Conservation (phyloP, 2,329 filamentous ascomycete species). For the Microcyclospora tardicrescens region DNA sequence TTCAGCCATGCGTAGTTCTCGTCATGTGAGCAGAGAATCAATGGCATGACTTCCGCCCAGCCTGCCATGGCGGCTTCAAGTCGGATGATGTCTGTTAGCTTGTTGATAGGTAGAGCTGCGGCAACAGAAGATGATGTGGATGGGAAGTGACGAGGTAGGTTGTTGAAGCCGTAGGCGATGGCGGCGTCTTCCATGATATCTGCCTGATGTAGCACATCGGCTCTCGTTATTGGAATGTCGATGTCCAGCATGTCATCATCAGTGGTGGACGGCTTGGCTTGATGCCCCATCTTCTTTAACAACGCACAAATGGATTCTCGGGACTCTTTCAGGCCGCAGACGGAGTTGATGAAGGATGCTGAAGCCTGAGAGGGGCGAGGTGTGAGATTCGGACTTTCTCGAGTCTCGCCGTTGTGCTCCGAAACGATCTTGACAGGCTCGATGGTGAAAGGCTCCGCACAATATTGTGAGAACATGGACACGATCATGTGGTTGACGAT, state of each 20-base stretch:
- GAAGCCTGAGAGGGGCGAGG: conserved; percentile 68
- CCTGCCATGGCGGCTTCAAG: conserved; percentile 83
- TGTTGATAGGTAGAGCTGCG: conserved; percentile 81
- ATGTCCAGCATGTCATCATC: conserved; percentile 59
- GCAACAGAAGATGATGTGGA: conserved; percentile 78
- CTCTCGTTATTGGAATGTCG: conserved; percentile 73
- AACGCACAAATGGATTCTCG: conserved; percentile 65
- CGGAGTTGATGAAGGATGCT: conserved; percentile 85
- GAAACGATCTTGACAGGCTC: conserved; percentile 90
- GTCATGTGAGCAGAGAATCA: conserved; percentile 93
- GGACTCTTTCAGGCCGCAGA: conserved; percentile 68
- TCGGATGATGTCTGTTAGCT: conserved; percentile 82
- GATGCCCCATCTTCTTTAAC: conserved; percentile 78
- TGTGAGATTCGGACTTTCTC: conserved; percentile 69
- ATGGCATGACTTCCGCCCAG: conserved; percentile 90
- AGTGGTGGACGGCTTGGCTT: conserved; percentile 59
- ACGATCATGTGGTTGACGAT: conserved; percentile 93
- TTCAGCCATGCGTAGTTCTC: conserved; percentile 97
- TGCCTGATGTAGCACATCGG: conserved; percentile 89
- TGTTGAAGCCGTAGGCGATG: conserved; percentile 96
- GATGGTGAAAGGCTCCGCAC: conserved; percentile 75
- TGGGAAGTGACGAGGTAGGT: conserved; percentile 73
- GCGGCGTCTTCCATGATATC: conserved; percentile 98
- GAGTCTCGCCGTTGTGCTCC: conserved; percentile 73
- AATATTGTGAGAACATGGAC: conserved; percentile 93